Base-by-base conservation (phyloP, 495 filamentous ascomycete genomes). In the Penicillium maclennaniae region DNA sequence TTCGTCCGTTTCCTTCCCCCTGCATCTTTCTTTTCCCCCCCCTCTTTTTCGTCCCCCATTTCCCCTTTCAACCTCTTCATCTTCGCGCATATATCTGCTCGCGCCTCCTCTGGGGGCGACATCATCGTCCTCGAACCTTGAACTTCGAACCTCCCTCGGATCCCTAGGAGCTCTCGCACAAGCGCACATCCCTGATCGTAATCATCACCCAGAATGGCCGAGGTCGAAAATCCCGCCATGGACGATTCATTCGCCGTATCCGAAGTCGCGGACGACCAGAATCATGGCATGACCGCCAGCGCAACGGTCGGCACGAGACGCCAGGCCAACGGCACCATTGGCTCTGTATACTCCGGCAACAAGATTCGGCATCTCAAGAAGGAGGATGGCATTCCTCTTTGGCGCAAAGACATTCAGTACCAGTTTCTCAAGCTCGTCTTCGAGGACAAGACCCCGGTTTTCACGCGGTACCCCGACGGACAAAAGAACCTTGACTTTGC, bases 321-420 rank as follows among this genome's bases (percentile, higher is more conserved):
- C 31, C 84, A 86, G 65, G 81, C 83, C 17, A 85, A 84, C 59
- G 82, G 82, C 14, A 83, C 79, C 36, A 83, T 83, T 45, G 84
- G 80, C 6, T 85, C 85, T 7, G 82, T 87, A 44, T 87, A 87
- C 59, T 86, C 88, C 15, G 91, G 91, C n/a, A 88, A 89, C 65
- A 97, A 97, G 73, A 95, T 98, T 34, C 77, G 88, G 49, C 92
- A 97, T 67, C 76, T 98, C 40, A 98, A 98, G 75, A 97, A 97
- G 66, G 91, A 96, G 46, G 93, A 98, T 69, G 93, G 93, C 54
- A 88, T 95, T 41, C 95, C 93, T 12, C 79, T 98, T 7, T 98
- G 93, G 93, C 82, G 93, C 66, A 91, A 89, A 69, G 93, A 98
- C 70, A 98, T 98, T 41, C 93, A 98, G 67, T 92, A 91, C 68